Conservation (phyloP, 768 basidiomycete genomes). For the Gloeopeniophorella convolvens region DNA sequence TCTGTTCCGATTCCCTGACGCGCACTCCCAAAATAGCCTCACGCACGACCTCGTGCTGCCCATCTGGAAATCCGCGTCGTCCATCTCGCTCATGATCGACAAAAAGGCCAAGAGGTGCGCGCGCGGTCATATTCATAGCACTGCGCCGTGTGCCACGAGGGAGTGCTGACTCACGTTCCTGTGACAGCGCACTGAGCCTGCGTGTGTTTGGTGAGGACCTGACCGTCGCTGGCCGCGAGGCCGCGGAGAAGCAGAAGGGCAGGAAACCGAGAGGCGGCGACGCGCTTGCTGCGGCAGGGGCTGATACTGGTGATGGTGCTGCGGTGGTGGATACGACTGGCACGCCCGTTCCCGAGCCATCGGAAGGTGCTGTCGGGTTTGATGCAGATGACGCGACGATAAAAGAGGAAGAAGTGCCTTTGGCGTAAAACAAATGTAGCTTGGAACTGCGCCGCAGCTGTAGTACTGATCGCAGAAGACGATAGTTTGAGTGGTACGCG, state of each 20-base stretch:
- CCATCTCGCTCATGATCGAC: constrained; percentile 88
- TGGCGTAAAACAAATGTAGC: no score
- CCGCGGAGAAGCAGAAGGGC: constrained; percentile 25
- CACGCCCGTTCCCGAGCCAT: no score
- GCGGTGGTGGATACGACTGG: no score
- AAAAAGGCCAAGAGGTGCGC: constrained; percentile 90
- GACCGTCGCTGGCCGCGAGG: constrained; percentile 42
- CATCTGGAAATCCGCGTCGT: constrained; percentile 89
- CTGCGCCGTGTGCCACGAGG: constrained; percentile 3
- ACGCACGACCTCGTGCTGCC: constrained; percentile 84
- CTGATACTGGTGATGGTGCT: no score
- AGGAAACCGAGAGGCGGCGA: background rate
- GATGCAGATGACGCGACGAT: no score
- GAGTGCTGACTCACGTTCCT: background rate
- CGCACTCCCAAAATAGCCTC: constrained; percentile 37
- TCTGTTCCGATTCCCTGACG: background rate
- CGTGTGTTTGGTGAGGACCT: constrained; percentile 81
- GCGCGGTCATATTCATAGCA: background rate
- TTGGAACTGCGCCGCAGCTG: no score
- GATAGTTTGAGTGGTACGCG: no score
- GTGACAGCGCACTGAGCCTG: constrained; percentile 71
- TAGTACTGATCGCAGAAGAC: no score
- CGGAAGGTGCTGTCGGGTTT: no score
- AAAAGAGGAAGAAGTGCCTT: no score
- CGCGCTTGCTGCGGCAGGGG: background rate